These are phyloP conservation scores for Debaryomyces subglobosus DNA, from an alignment of 1,139 yeast genomes.

Conservation along the genomic window DNA sequence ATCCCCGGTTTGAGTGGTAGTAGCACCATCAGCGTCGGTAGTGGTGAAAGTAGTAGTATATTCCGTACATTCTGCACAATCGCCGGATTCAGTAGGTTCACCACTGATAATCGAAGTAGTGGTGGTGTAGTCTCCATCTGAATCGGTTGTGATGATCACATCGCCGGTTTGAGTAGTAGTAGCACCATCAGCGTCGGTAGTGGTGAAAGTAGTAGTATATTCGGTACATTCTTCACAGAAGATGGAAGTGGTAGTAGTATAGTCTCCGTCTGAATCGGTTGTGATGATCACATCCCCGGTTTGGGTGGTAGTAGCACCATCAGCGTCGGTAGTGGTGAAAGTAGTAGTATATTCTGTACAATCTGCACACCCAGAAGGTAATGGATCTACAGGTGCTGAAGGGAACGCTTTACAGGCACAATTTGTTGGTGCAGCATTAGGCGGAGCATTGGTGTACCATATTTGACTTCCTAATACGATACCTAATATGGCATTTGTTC, in stretches of 20 bases:
- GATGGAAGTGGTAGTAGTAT: no score
- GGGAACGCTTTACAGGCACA: slow-evolving; percentile 17
- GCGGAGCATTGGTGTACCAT: slow-evolving; percentile 23
- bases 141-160: slow-evolving; percentile 16
- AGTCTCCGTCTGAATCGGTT: slow-evolving; percentile 12
- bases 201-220: slow-evolving; percentile 21
- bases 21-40: slow-evolving; percentile 20
- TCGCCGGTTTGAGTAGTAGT: slow-evolving; percentile 18
- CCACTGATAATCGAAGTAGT: no score
- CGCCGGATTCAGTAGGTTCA: neutral
- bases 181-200: slow-evolving; percentile 21
- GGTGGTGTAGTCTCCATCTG: no score
- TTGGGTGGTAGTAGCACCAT: slow-evolving; percentile 20
- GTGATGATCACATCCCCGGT: slow-evolving; percentile 17
- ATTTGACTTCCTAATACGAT: neutral
- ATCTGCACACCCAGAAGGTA: slow-evolving; percentile 9
- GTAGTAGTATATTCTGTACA: slow-evolving; percentile 23
- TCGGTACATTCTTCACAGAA: slow-evolving; percentile 15
- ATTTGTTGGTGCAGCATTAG: slow-evolving; percentile 19
- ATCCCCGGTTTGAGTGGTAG: slow-evolving; percentile 18
- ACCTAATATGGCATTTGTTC: neutral
- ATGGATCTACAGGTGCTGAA: slow-evolving; percentile 8
- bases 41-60: slow-evolving; percentile 21
- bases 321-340: slow-evolving; percentile 17
- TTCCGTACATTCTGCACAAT: slow-evolving; percentile 14